phyloP scores from a whole-genome alignment of 2,329 filamentous ascomycete species.

The Botrytis squamosa region DNA sequence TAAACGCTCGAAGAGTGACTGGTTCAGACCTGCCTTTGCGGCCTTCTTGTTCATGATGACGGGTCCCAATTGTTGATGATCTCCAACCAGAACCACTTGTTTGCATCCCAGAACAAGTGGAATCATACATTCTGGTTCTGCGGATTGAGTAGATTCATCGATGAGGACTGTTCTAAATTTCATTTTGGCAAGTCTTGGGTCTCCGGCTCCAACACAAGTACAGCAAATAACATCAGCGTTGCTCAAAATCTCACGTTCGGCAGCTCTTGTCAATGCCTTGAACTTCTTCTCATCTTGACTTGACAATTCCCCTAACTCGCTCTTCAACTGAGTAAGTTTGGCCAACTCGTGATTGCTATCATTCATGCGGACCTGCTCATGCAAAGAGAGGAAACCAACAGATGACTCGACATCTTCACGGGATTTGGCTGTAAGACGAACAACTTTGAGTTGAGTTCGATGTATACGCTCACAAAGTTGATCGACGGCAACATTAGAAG shows the following conservation, averaged over 20 bases:
- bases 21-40: conserved; percentile 93
- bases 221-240: conserved; percentile 99
- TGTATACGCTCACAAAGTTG: conserved; percentile 98
- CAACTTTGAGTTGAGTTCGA: conserved; percentile 89
- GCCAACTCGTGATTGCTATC: conserved; percentile 92
- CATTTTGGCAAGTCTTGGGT: conserved; percentile 92
- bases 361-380: conserved; percentile 96
- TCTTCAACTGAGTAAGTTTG: conserved; percentile 91
- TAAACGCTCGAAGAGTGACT: conserved; percentile 96
- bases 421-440: conserved; percentile 97
- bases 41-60: conserved; percentile 99
- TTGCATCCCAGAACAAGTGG: conserved; percentile 96
- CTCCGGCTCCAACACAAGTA: conserved; percentile 95
- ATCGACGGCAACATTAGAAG: conserved; percentile 97
- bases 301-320: conserved; percentile 83
- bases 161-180: conserved; percentile 98
- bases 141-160: conserved; percentile 96
- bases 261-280: conserved; percentile 89
- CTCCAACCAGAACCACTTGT: conserved; percentile 96
- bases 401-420: conserved; percentile 98
- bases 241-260: conserved; percentile 89
- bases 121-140: conserved; percentile 98
- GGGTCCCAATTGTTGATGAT: conserved; percentile 95
- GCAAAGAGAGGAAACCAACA: conserved; percentile 89
- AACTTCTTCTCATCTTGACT: conserved; percentile 98